phyloP scores from a whole-genome alignment of 2,329 filamentous ascomycete species.

The Aspergillus arachidicola region DNA sequence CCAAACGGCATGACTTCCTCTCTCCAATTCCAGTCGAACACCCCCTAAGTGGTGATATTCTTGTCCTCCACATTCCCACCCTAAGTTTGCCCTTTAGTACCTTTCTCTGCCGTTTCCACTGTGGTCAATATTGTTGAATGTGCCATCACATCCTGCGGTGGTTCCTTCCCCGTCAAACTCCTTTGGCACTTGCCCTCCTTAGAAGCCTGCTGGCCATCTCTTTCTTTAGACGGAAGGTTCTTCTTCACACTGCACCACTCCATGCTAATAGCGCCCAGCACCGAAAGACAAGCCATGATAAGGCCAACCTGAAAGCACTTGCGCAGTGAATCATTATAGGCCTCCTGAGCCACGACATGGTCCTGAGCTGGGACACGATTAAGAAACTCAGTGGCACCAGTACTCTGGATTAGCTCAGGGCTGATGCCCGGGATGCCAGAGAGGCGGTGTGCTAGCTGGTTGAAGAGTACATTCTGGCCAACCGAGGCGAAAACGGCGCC shows the following conservation, averaged over 20 bases:
- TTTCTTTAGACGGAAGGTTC: not conserved
- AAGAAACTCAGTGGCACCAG: not conserved
- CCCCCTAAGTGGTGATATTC: not conserved
- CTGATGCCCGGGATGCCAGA: not conserved
- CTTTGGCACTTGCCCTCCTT: not conserved
- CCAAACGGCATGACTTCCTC: not conserved
- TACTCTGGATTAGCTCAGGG: not conserved
- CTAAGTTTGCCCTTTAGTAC: not conserved
- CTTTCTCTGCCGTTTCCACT: not conserved
- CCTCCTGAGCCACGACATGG: not conserved
- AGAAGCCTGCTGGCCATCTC: not conserved
- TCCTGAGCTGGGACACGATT: not conserved
- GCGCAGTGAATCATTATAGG: not conserved
- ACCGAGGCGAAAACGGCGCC: slow-evolving; percentile 53
- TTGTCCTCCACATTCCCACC: not conserved
- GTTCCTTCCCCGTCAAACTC: not conserved
- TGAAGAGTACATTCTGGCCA: slow-evolving; percentile 25
- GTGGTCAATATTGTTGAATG: not conserved
- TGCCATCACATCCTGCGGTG: not conserved
- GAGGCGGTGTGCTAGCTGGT: slow-evolving; percentile 1
- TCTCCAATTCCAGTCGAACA: not conserved
- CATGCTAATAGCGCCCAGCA: not conserved
- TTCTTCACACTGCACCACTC: not conserved
- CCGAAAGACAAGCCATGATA: not conserved
- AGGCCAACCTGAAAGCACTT: not conserved